Conservation (phyloP, 202 grass and related monocot genomes). For the Bolboschoenoplectus hybrid region DNA sequence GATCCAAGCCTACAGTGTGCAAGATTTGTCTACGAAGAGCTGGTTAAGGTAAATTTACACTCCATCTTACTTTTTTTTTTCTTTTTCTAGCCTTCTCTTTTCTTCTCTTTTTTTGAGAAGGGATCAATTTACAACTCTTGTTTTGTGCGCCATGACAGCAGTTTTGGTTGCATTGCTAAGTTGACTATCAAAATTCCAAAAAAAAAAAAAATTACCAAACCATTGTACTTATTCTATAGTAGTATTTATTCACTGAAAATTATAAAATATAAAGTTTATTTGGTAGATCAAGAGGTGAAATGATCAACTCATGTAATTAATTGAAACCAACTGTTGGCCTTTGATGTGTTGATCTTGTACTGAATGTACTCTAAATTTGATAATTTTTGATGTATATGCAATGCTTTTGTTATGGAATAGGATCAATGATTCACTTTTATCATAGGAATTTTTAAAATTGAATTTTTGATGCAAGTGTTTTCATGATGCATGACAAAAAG, state of each 20-base stretch:
- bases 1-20: constrained; percentile 97
- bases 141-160: background rate
- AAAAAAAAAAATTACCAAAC: background rate
- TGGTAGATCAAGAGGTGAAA: constrained; percentile 12
- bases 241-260: background rate
- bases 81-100: background rate
- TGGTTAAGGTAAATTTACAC: constrained; percentile 74
- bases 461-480: background rate
- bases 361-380: constrained; percentile 11
- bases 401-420: constrained; percentile 5
- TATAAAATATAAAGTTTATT: background rate
- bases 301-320: background rate
- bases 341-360: background rate
- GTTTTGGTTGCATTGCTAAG: background rate
- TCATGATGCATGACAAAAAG: background rate
- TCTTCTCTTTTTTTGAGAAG: constrained; percentile 11
- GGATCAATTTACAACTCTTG: background rate
- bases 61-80: constrained; percentile 36
- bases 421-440: background rate
- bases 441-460: background rate
- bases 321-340: background rate
- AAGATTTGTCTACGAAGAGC: constrained; percentile 95
- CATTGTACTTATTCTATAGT: background rate
- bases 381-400: constrained; percentile 5
- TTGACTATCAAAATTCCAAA: background rate